Evolutionary conservation across 1,284 basidiomycete genomes (phyloP).

Genomic region (Amylostereum areolatum): DNA sequence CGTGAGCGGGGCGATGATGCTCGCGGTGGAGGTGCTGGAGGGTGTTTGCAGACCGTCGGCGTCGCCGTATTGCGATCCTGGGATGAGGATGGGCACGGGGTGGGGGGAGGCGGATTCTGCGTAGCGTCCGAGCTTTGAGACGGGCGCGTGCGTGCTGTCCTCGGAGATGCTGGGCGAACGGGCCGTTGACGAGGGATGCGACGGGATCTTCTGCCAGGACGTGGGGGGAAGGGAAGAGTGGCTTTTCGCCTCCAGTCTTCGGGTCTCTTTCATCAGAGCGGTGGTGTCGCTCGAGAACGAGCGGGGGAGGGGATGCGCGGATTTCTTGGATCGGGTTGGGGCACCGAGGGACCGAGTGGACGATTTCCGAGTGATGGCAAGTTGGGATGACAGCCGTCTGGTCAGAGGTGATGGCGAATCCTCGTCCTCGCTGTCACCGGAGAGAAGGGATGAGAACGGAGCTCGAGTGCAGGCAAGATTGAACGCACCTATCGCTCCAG

Average conservation of each 20-base stretch:
- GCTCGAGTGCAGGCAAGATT: conserved; percentile 1
- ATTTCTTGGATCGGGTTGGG: conserved; percentile 15
- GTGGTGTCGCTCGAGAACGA: conserved; percentile 21
- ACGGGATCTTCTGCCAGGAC: conserved; percentile 15
- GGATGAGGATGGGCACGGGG: no score
- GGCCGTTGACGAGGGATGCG: conserved; percentile 8
- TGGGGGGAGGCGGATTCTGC: conserved; percentile 8
- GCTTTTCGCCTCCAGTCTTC: no score
- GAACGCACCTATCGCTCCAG: conserved; percentile 73
- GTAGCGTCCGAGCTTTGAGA: conserved; percentile 7
- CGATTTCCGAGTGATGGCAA: conserved; percentile 40
- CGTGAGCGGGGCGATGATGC: conserved; percentile 39
- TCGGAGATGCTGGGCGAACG: conserved; percentile 19
- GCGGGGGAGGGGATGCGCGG: conserved; percentile 23
- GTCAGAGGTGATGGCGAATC: conserved; percentile 73
- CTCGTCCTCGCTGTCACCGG: conserved; percentile 61
- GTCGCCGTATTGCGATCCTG: no score
- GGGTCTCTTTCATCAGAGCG: conserved; percentile 4
- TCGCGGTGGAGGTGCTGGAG: conserved; percentile 33
- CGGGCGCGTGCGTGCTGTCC: conserved; percentile 8
- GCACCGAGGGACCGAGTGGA: conserved; percentile 22
- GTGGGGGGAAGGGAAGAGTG: conserved; percentile 20
- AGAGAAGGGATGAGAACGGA: conserved; percentile 6
- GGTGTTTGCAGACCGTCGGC: no score
- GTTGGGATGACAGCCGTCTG: conserved; percentile 46